phyloP scores from a whole-genome alignment of 2,329 filamentous ascomycete species.

The Leptosphaerulina australis region DNA sequence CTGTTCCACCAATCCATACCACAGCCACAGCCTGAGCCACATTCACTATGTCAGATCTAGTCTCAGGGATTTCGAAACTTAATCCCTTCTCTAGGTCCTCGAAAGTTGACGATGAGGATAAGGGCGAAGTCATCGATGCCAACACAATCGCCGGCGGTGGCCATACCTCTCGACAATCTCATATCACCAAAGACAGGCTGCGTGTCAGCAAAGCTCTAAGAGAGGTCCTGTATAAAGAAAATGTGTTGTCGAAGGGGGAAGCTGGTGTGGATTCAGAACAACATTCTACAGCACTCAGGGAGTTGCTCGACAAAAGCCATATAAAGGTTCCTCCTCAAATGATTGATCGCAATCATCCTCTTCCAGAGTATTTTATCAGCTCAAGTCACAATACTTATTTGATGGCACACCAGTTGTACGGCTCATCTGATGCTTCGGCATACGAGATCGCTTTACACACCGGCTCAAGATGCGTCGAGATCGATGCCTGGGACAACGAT shows the following conservation, averaged over 20 bases:
- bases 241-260: conserved; percentile 57
- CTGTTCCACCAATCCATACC: conserved; percentile 7
- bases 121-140: conserved; percentile 61
- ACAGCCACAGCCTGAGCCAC: conserved; percentile 19
- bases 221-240: conserved; percentile 61
- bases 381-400: conserved; percentile 77
- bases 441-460: conserved; percentile 68
- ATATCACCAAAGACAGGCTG: conserved; percentile 60
- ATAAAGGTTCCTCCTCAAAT: conserved; percentile 62
- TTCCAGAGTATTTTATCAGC: conserved; percentile 74
- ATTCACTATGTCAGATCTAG: conserved; percentile 41
- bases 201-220: conserved; percentile 65
- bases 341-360: conserved; percentile 63
- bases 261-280: conserved; percentile 54
- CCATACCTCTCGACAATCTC: conserved; percentile 57
- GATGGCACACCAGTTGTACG: conserved; percentile 71
- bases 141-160: conserved; percentile 64
- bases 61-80: conserved; percentile 42
- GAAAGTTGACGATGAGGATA: conserved; percentile 55
- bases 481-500: conserved; percentile 68
- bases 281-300: conserved; percentile 55
- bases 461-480: conserved; percentile 73
- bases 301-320: conserved; percentile 63
- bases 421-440: conserved; percentile 65
- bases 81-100: conserved; percentile 40